Base-by-base conservation (phyloP, 129 eudicot genomes). In the Ambrosia trifida region DNA sequence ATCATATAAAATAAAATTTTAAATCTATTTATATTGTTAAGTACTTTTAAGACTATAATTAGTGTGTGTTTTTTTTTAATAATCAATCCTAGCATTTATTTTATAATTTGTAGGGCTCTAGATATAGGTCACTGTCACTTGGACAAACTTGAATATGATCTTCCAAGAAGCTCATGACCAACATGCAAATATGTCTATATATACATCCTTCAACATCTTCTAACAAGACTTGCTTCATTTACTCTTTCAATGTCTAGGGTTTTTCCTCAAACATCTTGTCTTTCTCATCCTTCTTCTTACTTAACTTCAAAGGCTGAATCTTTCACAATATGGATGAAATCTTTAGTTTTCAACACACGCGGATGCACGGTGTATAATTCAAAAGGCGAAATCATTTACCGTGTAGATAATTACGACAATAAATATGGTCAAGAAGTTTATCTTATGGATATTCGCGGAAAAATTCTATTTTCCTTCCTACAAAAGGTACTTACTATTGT, bases 281-380 rank as follows among this genome's bases (percentile, higher is more conserved):
- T 36, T 57, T 40, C 74, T 6, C 44, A 40, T 49, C 35, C 80
- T 49, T 62, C 63, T 41, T 50, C 70, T 43, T 68, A 80, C 52
- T 62, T 43, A 61, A 62, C 85, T 4, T 77, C 82, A 35, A 68
- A 67, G 41, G 77, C 72, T 31, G 79, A 81, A 76, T 59, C 74
- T 38, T 89, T 86, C 75, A 89, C 93, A n/a, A 72, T 86, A 35
- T 89, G 93, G 96, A 86, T 86, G 89, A 89, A 89, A 75, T 86
- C 92, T 12, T 81, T 89, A n/a, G 83, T 89, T 1, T 78, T 81
- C 72, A 79, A 83, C 68, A 83, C 87, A 36, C 76, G 75, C 43
- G 96, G 96, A 32, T 89, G 93, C 77, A 83, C 90, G 0, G 89
- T 84, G 12, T 89, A 76, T 33, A 72, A 86, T 44, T 84, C 92